Evolutionary conservation across 2,329 filamentous ascomycete genomes (phyloP).

Genomic region (Simplicillium aogashimaense): DNA sequence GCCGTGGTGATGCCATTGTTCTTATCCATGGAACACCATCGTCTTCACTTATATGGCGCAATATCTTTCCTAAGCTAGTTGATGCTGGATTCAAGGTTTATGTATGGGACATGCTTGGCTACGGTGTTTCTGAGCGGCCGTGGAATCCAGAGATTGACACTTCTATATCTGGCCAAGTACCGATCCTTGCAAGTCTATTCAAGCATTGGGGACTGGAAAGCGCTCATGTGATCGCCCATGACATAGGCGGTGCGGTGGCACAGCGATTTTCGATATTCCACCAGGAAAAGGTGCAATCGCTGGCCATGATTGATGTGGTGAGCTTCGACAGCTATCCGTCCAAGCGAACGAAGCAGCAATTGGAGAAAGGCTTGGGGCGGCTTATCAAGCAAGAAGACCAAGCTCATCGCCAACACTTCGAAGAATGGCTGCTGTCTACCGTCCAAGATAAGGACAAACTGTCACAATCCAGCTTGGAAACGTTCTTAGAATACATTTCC

Average conservation of each 20-base stretch:
- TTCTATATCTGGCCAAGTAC: slow-evolving; percentile 21
- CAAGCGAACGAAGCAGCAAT: slow-evolving; percentile 17
- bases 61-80: slow-evolving; percentile 14
- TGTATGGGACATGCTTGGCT: slow-evolving; percentile 21
- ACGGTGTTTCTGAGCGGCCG: slow-evolving; percentile 20
- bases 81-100: slow-evolving; percentile 14
- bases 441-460: slow-evolving; percentile 11
- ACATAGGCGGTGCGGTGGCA: too few species aligned
- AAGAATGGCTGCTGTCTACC: slow-evolving; percentile 15
- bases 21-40: slow-evolving; percentile 22
- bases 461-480: slow-evolving; percentile 11
- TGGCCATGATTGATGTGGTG: slow-evolving; percentile 20
- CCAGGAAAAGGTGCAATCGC: slow-evolving; percentile 14
- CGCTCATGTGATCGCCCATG: too few species aligned
- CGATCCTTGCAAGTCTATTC: slow-evolving; percentile 16
- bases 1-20: slow-evolving; percentile 15
- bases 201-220: slow-evolving; percentile 15
- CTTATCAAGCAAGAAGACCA: slow-evolving; percentile 13
- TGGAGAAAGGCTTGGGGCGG: slow-evolving; percentile 16
- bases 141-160: slow-evolving; percentile 17
- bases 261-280: too few species aligned
- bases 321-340: slow-evolving; percentile 24
- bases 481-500: slow-evolving; percentile 19
- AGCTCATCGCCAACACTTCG: slow-evolving; percentile 15
- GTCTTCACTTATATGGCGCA: slow-evolving; percentile 22